Evolutionary conservation across 2,329 filamentous ascomycete species (phyloP).

Genomic region (Nemania sp.): DNA sequence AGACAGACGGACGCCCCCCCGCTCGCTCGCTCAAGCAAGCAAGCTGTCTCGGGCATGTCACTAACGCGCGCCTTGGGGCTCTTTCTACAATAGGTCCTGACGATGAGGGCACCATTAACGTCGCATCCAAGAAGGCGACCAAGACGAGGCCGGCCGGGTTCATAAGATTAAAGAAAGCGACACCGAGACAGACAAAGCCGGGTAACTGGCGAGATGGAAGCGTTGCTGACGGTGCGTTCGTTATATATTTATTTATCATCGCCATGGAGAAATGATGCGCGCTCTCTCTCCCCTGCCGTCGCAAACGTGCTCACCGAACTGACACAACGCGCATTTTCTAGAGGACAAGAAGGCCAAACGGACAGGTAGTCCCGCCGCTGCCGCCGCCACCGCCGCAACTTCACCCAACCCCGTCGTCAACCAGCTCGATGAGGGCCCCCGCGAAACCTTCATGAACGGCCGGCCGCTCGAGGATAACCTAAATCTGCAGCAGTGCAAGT

Average conservation of each 20-base stretch:
- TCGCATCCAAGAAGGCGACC: constrained; percentile 67
- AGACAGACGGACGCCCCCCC: constrained; percentile 22
- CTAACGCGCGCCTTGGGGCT: constrained; percentile 35
- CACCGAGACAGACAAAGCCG: constrained; percentile 72
- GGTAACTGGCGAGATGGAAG: constrained; percentile 79
- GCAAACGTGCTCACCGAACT: background rate
- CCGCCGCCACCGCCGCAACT: constrained; percentile 57
- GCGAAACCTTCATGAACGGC: constrained; percentile 84
- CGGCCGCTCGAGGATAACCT: constrained; percentile 83
- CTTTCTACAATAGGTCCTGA: constrained; percentile 54
- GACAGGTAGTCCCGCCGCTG: constrained; percentile 56
- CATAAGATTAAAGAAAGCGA: constrained; percentile 72
- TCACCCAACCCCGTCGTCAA: constrained; percentile 70
- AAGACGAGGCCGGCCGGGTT: constrained; percentile 60
- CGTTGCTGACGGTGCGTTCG: constrained; percentile 68
- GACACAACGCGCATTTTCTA: constrained; percentile 38
- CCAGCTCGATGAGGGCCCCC: constrained; percentile 79
- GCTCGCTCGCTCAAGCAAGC: background rate
- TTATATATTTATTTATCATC: background rate
- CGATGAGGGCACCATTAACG: constrained; percentile 72
- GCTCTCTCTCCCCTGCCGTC: background rate
- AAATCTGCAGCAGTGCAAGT: constrained; percentile 88
- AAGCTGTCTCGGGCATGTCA: constrained; percentile 30
- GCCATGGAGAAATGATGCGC: background rate
- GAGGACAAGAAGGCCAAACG: constrained; percentile 68